A percentile compares a stretch with the other conserved stretches of the same genome.
Conservation (phyloP, 352 stramenopile species). For the Phytophthora fragariaefolia region DNA sequence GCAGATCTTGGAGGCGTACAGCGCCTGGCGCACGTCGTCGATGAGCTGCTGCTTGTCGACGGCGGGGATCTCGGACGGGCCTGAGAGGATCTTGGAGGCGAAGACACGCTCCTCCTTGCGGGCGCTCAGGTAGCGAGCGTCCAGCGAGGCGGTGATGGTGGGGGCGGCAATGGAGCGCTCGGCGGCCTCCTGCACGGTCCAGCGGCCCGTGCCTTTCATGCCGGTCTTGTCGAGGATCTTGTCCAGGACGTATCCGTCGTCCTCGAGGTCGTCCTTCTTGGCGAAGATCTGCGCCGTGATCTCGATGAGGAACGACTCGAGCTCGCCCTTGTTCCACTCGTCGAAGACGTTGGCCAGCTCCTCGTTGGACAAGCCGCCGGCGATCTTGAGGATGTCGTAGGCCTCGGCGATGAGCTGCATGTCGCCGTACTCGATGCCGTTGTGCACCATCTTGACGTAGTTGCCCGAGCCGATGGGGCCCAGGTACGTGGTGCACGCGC, state of each 20-base stretch:
- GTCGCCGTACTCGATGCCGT: constrained; percentile 99
- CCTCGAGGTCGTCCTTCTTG: constrained; percentile 96
- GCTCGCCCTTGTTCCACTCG: constrained; percentile 97
- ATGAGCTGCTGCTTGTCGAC: constrained; percentile 96
- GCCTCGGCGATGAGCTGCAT: constrained; percentile 99
- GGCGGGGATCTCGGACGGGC: constrained; percentile 92
- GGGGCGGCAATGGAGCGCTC: constrained; percentile 96
- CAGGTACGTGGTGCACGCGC: constrained; percentile 97
- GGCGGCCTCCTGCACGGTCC: constrained; percentile 96
- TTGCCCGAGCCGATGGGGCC: constrained; percentile 97
- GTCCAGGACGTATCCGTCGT: constrained; percentile 91
- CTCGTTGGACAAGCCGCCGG: constrained; percentile 89
- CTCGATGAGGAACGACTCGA: constrained; percentile 98
- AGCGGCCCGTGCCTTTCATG: constrained; percentile 99
- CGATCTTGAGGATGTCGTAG: constrained; percentile 97
- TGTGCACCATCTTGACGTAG: constrained; percentile 99
- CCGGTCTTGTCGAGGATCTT: constrained; percentile 99
- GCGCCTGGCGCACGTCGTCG: constrained; percentile 95
- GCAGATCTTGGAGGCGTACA: constrained; percentile 99
- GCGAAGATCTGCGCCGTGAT: constrained; percentile 98
- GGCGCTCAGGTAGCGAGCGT: constrained; percentile 96
- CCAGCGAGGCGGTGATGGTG: constrained; percentile 98
- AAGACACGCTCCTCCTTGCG: constrained; percentile 96
- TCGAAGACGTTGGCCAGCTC: constrained; percentile 94
- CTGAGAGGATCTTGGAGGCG: constrained; percentile 94